Evolutionary conservation across 768 basidiomycete genomes (phyloP), one percentile per base, ranked within the genome.

Genomic region (Heimioporus sp.): DNA sequence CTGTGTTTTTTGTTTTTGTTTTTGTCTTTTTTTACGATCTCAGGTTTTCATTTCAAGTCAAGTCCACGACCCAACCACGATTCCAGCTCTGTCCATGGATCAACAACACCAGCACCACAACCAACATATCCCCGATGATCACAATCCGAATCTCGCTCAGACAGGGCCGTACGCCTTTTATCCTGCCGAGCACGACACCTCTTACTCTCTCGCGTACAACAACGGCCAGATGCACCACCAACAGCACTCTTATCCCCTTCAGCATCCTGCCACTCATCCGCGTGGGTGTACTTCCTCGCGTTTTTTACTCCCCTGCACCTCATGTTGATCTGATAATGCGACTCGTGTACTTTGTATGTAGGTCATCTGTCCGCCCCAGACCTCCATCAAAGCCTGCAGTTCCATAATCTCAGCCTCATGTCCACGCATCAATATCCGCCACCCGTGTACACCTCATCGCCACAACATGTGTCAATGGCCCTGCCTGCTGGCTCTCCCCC

Each of bases 391-490:
- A 80, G 78, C 65, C 70, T 80, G 66, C 77, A 76, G 72, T 82
- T 83, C 67, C 72, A 74, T 69, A 77, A 79, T 69, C 74, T 87
- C 65, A 79, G 77, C 73, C 78, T 88, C 76, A 80, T 86, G 75
- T 73, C 81, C 65, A 71, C 80, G 63, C 82, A 85, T 76, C 83
- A 83, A 74, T 84, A 82, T 76, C 70, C 72, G 65, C 65, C 66
- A 69, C 77, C 79, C 75, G 83, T 87, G 74, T 88, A 76, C 58
- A 76, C 70, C 15, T 72, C 72, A 68, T 69, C 72, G 72, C 78
- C 80, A 76, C 86, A 83, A 79, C 86, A 86, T 86, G 85, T 79
- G 63, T 68, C 65, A 66, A 75, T 86, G 76, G 81, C 78, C 52
- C 72, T 85, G 69, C 74, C 82, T 72, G 75, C 77, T 63, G 83